These are phyloP conservation scores for Cutaneotrichosporon dermatis DNA, from an alignment of 1,284 basidiomycete genomes.

Conservation along the genomic window DNA sequence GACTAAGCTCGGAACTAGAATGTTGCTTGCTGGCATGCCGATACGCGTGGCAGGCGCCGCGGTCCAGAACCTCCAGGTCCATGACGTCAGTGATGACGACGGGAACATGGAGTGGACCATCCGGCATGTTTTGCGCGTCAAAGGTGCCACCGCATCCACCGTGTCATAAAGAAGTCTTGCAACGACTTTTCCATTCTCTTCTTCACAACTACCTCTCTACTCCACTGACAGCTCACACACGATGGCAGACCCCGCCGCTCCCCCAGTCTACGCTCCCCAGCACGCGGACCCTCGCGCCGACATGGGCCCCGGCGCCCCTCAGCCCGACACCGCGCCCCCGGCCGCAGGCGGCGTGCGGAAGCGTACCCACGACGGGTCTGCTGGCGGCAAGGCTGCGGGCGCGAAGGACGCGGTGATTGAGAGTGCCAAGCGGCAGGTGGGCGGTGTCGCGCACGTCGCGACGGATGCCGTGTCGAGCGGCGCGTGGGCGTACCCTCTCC, in stretches of 20 bases:
- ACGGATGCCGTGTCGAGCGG: conserved; percentile 46
- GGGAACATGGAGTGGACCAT: too few species aligned
- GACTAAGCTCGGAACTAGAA: too few species aligned
- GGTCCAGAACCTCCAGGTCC: background rate
- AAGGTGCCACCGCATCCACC: too few species aligned
- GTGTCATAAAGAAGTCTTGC: background rate
- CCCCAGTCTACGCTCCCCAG: too few species aligned
- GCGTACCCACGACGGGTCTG: background rate
- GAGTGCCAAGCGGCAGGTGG: conserved; percentile 29
- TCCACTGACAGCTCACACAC: background rate
- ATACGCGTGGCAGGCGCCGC: too few species aligned
- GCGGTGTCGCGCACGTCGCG: conserved; percentile 31
- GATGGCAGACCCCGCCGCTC: too few species aligned
- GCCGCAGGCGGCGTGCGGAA: background rate
- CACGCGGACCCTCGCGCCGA: too few species aligned
- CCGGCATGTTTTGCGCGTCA: too few species aligned
- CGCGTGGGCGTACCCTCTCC: conserved; percentile 50
- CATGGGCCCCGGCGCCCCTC: too few species aligned
- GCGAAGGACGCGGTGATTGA: background rate
- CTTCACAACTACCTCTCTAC: background rate
- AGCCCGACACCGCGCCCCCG: background rate
- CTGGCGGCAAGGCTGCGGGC: background rate
- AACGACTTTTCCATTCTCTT: background rate
- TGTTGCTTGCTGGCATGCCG: too few species aligned
- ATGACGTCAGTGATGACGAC: background rate